These are phyloP conservation scores for Prunus campanulata DNA, from an alignment of 306 rosid genomes.

Conservation along the genomic window DNA sequence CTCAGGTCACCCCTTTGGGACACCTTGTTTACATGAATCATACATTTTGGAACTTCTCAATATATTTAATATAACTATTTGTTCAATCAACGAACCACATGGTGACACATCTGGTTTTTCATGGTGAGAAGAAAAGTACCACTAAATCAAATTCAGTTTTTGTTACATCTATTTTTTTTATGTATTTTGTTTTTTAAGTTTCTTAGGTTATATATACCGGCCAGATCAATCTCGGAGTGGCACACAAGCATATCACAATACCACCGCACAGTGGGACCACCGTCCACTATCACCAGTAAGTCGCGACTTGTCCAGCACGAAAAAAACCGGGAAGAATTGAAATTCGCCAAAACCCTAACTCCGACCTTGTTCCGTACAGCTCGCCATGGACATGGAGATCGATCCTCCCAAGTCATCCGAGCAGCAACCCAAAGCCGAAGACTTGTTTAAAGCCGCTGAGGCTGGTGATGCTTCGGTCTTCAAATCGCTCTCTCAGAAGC, in stretches of 20 bases:
- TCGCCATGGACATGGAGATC: constrained; percentile 52
- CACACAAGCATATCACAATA: neutral
- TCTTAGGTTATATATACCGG: no score
- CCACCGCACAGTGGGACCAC: neutral
- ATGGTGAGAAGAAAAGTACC: no score
- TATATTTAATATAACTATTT: no score
- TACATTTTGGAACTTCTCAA: no score
- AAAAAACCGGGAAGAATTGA: neutral
- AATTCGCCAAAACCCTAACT: neutral
- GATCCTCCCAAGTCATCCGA: constrained; percentile 34
- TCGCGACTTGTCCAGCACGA: neutral
- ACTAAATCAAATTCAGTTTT: no score
- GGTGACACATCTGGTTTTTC: rapidly evolving
- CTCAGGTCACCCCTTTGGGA: constrained; percentile 53
- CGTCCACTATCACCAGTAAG: neutral
- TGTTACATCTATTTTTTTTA: no score
- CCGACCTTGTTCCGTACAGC: neutral
- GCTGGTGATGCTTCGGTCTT: constrained; percentile 55
- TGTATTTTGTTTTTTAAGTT: no score
- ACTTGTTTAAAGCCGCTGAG: constrained; percentile 79
- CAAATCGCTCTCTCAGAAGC: constrained; percentile 35
- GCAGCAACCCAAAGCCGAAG: constrained; percentile 33
- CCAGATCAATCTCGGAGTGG: neutral
- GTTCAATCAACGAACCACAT: no score
- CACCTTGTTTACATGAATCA: neutral